A percentile compares a stretch with the other conserved stretches of the same genome.
These are phyloP conservation scores for Eucalyptus victrix DNA, from an alignment of 345 rosid species.

Conservation along the genomic window DNA sequence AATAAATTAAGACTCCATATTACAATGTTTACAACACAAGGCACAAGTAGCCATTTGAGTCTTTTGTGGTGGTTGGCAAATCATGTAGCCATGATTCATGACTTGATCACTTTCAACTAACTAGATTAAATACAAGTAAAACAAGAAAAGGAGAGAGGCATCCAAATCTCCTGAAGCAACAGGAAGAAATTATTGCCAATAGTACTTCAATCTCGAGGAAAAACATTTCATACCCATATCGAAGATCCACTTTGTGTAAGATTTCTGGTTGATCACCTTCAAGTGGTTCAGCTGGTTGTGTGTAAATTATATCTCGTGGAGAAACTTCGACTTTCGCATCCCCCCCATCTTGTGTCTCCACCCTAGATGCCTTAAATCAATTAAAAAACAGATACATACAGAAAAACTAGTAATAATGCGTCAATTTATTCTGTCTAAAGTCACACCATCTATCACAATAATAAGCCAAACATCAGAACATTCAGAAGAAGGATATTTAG, in stretches of 20 bases:
- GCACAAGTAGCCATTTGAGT: neutral
- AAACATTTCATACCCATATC: slow-evolving; percentile 61
- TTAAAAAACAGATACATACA: neutral
- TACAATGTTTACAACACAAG: neutral
- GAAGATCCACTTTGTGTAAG: slow-evolving; percentile 90
- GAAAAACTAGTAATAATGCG: neutral
- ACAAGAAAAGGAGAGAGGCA: neutral
- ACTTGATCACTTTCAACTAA: neutral
- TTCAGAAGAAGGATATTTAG: neutral
- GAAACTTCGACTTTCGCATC: slow-evolving; percentile 93
- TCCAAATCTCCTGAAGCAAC: neutral
- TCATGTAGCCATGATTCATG: neutral
- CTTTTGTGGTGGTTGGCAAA: neutral
- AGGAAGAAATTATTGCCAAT: neutral
- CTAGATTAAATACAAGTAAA: neutral
- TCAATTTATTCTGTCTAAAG: neutral
- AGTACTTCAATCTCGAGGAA: neutral
- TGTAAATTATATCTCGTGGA: slow-evolving; percentile 84
- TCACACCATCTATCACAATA: neutral
- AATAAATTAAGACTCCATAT: neutral
- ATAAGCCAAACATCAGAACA: neutral
- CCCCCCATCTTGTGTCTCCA: slow-evolving; percentile 97
- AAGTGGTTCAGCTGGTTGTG: slow-evolving; percentile 61
- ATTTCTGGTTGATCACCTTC: slow-evolving; percentile 74
- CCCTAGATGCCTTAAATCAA: slow-evolving; percentile 41